Conservation (phyloP, 2,329 filamentous ascomycete species). For the Colletotrichum sp. region DNA sequence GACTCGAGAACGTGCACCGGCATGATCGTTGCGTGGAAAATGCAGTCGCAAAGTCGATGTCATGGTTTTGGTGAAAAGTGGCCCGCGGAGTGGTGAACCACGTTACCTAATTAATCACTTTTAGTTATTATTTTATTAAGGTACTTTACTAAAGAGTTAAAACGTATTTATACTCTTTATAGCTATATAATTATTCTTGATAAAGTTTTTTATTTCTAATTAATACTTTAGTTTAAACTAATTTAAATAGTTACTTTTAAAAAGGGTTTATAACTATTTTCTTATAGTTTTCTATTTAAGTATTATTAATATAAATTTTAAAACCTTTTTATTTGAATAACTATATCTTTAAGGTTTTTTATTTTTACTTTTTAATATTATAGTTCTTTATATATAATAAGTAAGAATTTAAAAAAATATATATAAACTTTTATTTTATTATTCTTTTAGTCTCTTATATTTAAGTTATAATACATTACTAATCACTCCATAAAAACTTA, state of each 20-base stretch:
- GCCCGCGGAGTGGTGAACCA: too few species aligned
- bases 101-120: fast-evolving
- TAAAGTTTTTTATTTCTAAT: neutral
- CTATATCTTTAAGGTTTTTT: neutral
- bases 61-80: too few species aligned
- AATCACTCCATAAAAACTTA: neutral
- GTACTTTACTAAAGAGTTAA: neutral
- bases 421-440: neutral
- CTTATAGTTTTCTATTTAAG: neutral
- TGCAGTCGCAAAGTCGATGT: too few species aligned
- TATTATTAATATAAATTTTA: neutral
- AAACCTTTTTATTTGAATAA: neutral
- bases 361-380: neutral
- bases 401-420: neutral
- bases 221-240: neutral
- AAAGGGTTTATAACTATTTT: neutral
- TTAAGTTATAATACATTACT: neutral
- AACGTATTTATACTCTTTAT: neutral
- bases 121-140: neutral
- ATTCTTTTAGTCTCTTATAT: neutral
- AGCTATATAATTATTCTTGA: neutral
- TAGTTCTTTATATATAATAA: neutral
- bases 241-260: neutral
- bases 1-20: too few species aligned
- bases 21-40: too few species aligned